Evolutionary conservation across 2,329 filamentous ascomycete genomes (phyloP), one percentile per base, ranked within the genome.

Genomic region (Geosmithia morbida): DNA sequence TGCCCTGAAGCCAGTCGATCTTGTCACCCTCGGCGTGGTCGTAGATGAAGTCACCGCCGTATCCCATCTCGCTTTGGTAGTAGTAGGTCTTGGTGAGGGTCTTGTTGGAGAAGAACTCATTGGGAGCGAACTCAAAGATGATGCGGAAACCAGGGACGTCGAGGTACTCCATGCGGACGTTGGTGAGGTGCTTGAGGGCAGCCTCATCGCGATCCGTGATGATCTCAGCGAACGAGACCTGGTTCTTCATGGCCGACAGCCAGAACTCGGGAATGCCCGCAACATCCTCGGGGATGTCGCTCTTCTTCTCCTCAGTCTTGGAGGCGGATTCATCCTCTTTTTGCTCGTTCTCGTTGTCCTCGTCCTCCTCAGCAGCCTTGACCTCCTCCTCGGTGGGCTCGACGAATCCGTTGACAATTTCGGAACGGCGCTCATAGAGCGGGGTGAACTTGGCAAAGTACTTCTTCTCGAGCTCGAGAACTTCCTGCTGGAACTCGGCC

Each of bases 221-320:
- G 80, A 96, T 95, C 70, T 98, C 94, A 48, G 90, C 87, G 48
- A 98, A 81, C 29, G 89, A 94, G 59, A 92, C 80, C 66, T 96
- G 90, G 75, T 98, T 98, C 79, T 98, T 98, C 90, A 98, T 97
- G 57, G 94, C 90, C 51, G 90, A 96, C 46, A 98, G 77, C 92
- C 92, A 98, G 77, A 98, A 98, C 70, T 98, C 92, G 53, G 92
- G 92, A 53, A 98, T 96, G 66, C 92, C 92, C 59, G 80, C 74
- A 54, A 83, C 64, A 39, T 66, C 54, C 56, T 75, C 70, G 48
- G 68, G 63, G 55, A 77, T 71, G 53, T 81, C 74, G 46, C 72
- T 67, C 52, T 80, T 70, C 59, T 75, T 68, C 59, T 79, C 75
- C 44, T 65, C 56, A 58, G 74, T 68, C 59, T 81, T 75, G 51